Evolutionary conservation across 1,284 basidiomycete genomes (phyloP), one percentile per base, ranked within the genome.

Genomic region (Schizophyllum commune): DNA sequence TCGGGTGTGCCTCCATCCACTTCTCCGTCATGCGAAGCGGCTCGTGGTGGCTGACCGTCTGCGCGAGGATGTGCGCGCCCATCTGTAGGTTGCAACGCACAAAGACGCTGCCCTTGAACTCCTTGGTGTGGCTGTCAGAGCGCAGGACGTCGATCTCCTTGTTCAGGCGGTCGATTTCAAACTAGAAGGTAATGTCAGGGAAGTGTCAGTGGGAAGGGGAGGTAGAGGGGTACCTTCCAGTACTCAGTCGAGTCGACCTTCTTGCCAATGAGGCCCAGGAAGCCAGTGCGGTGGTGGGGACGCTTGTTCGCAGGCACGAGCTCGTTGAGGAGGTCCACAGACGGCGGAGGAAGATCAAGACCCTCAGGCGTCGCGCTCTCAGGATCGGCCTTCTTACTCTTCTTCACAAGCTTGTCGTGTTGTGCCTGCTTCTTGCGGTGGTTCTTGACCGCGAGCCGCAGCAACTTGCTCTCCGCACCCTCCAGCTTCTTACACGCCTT

Each of bases 11-110:
- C 67, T 91, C 88, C 72, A 86, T 83, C 74, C 80, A 88, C 63
- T 83, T 82, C 19, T 81, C 76, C 58, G 77, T 73, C 88, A 91
- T 91, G 58, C 74, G 74, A 55, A 81, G 66, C 5, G 80, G 80
- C 79, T 81, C 58, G 66, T 86, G 82, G 68, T 86, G 81, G 55
- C 80, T 78, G 54, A 86, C 71, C 63, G 81, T 83, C 68, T 86
- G 84, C 1, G 79, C 80, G 20, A 89, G 82, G 65, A 90, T 83
- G 71, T 89, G 87, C 1, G 88, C 88, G 9, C 87, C 90, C 65
- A 91, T 83, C 72, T 92, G 91, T 59, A 86, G 79, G 71, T 91
- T 86, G 76, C 91, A 93, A 58, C 88, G 82, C 64, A 94, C 85
- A 73, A 94, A 94, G 0, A 82, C 85, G 60, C 82, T 84, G 19